Evolutionary conservation across 495 filamentous ascomycete species (phyloP).

Genomic region (Lophiotrema nucula): DNA sequence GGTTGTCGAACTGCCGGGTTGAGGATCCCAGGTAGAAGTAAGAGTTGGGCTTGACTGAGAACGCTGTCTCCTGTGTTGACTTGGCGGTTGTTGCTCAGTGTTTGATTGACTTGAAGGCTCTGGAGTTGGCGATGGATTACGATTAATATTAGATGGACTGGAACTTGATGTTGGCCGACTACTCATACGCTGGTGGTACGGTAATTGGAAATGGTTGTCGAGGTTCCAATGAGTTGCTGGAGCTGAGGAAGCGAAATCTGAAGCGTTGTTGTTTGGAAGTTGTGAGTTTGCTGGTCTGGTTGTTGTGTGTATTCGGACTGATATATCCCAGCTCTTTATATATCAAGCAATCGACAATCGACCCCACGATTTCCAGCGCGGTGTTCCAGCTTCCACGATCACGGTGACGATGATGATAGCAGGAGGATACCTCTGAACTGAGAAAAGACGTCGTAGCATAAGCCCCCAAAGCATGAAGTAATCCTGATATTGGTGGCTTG

Average conservation of each 20-base stretch:
- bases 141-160: constrained; percentile 16
- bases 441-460: constrained; percentile 13
- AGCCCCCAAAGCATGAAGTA: constrained; percentile 18
- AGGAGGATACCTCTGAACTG: constrained; percentile 6
- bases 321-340: constrained; percentile 23
- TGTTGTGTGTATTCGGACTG: constrained; percentile 13
- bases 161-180: constrained; percentile 7
- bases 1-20: neutral
- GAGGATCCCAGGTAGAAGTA: neutral
- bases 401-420: constrained; percentile 12
- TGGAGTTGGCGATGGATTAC: neutral
- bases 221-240: constrained; percentile 1
- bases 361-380: neutral
- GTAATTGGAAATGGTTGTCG: neutral
- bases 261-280: neutral
- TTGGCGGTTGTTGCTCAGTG: too few relatives aligned
- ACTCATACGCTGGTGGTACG: constrained; percentile 16
- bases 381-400: constrained; percentile 9
- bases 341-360: neutral
- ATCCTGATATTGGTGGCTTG: constrained; percentile 20
- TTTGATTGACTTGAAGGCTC: constrained; percentile 11
- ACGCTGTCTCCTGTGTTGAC: too few relatives aligned
- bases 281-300: constrained; percentile 6
- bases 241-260: neutral
- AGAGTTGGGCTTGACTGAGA: too few relatives aligned